Conservation (phyloP, 1,139 yeast genomes). For the Suhomyces wounanorum region DNA sequence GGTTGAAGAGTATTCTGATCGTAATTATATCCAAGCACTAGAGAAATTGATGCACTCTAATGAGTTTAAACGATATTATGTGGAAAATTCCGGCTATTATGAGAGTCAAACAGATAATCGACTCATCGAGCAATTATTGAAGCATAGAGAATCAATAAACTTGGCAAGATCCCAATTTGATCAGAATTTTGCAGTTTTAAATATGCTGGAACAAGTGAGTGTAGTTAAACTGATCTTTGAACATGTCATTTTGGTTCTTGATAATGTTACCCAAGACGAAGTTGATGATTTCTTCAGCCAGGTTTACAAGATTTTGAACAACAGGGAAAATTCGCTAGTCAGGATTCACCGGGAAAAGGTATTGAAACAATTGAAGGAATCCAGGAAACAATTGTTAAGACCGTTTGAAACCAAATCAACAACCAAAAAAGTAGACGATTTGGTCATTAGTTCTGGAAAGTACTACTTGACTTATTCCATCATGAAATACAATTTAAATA, state of each 20-base stretch:
- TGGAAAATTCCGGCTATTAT: slow-evolving; percentile 22
- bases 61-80: slow-evolving; percentile 18
- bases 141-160: slow-evolving; percentile 14
- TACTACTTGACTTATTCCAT: slow-evolving; percentile 13
- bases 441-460: slow-evolving; percentile 11
- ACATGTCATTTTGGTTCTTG: slow-evolving; percentile 17
- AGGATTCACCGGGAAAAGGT: slow-evolving; percentile 6
- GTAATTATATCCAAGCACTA: slow-evolving; percentile 4
- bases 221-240: slow-evolving; percentile 18
- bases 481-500: slow-evolving; percentile 13
- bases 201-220: slow-evolving; percentile 9
- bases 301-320: slow-evolving; percentile 9
- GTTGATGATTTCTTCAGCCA: slow-evolving; percentile 11
- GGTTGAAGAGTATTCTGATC: slow-evolving; percentile 8
- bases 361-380: background rate
- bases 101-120: slow-evolving; percentile 9
- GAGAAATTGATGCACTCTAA: slow-evolving; percentile 14
- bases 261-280: slow-evolving; percentile 19
- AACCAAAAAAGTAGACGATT: background rate
- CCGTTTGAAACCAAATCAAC: background rate
- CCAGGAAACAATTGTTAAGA: background rate
- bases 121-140: slow-evolving; percentile 8
- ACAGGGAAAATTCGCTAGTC: slow-evolving; percentile 10
- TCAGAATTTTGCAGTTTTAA: slow-evolving; percentile 22
- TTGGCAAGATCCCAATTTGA: slow-evolving; percentile 22